phyloP scores from a whole-genome alignment of 345 rosid species.

The Hibiscus syriacus region DNA sequence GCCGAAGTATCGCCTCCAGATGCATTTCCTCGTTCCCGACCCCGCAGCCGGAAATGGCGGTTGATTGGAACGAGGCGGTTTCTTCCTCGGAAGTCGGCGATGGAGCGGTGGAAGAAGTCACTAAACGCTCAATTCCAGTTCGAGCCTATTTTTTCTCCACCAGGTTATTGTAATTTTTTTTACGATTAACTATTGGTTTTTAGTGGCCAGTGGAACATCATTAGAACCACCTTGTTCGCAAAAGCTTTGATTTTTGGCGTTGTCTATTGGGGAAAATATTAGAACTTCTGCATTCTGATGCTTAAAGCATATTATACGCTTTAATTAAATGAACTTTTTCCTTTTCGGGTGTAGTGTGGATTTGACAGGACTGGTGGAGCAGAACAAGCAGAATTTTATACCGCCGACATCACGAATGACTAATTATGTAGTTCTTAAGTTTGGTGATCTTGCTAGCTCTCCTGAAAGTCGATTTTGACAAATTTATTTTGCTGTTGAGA shows the following conservation, averaged over 20 bases:
- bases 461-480: constrained; percentile 37
- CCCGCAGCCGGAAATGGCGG: constrained; percentile 17
- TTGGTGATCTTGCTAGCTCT: constrained; percentile 49
- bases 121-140: constrained; percentile 66
- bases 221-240: no score
- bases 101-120: constrained; percentile 26
- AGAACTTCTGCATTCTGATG: no score
- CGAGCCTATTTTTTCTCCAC: constrained; percentile 87
- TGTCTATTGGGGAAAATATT: no score
- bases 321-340: no score
- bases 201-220: no score
- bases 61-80: constrained; percentile 37
- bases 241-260: no score
- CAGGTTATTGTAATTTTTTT: constrained; percentile 31
- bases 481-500: no score
- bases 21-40: constrained; percentile 32
- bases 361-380: constrained; percentile 74
- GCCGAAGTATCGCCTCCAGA: constrained; percentile 9
- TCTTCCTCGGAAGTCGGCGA: constrained; percentile 33
- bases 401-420: constrained; percentile 89
- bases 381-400: constrained; percentile 71
- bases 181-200: background rate
- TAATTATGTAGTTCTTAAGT: constrained; percentile 73
- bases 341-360: constrained; percentile 91
- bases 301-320: no score